These are phyloP conservation scores for Thielaviopsis euricoi DNA, from an alignment of 2,329 filamentous ascomycete genomes.

Conservation along the genomic window DNA sequence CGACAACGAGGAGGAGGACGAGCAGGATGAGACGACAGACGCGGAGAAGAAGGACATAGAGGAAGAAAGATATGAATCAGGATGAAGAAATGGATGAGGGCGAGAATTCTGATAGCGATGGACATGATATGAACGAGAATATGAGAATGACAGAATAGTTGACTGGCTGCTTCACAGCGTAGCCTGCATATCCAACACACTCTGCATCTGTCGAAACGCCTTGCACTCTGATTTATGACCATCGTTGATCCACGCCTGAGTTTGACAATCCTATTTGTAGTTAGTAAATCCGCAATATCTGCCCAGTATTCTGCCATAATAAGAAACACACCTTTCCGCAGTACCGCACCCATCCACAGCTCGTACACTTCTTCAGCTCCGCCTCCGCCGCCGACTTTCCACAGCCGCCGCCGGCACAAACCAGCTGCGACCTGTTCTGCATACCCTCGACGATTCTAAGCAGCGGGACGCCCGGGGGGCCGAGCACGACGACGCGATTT, in stretches of 20 bases:
- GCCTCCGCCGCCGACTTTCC: constrained; percentile 17
- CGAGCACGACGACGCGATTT: constrained; percentile 20
- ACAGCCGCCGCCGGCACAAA: constrained; percentile 18
- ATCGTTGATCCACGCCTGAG: constrained; percentile 12
- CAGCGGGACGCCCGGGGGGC: constrained; percentile 17
- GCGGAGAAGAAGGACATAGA: too few relatives aligned
- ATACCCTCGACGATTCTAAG: constrained; percentile 14
- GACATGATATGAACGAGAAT: too few relatives aligned
- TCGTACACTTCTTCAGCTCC: constrained; percentile 24
- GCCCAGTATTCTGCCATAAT: too few relatives aligned
- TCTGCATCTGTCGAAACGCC: constrained; percentile 10
- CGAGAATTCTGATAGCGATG: not conserved
- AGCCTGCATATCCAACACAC: not conserved
- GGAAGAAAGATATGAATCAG: too few relatives aligned
- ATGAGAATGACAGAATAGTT: too few relatives aligned
- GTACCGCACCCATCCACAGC: constrained; percentile 27
- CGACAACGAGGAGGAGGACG: too few relatives aligned
- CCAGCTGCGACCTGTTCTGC: constrained; percentile 7
- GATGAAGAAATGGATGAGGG: too few relatives aligned
- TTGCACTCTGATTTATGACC: constrained; percentile 14
- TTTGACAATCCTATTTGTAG: constrained; percentile 12
- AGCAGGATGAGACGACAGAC: too few relatives aligned
- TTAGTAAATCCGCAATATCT: too few relatives aligned
- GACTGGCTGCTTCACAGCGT: not conserved
- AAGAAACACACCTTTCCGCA: constrained; percentile 30